These are phyloP conservation scores for Madurella mycetomatis DNA, from an alignment of 2,329 filamentous ascomycete genomes.

Conservation along the genomic window DNA sequence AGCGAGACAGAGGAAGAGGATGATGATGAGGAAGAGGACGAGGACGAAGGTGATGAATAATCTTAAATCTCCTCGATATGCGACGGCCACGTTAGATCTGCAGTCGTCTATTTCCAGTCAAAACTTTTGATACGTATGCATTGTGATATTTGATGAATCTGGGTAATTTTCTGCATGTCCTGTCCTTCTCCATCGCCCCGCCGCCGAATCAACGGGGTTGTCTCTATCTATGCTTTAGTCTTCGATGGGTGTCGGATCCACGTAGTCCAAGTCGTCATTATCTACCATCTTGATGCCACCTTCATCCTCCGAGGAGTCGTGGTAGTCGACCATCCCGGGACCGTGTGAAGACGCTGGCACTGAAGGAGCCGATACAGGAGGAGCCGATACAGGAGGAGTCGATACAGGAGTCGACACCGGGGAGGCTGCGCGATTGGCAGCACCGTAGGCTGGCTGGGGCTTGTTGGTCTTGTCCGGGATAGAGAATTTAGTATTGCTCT, in stretches of 20 bases:
- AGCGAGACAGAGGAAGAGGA: constrained; percentile 11
- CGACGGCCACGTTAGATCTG: background rate
- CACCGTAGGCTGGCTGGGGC: background rate
- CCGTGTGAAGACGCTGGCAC: constrained; percentile 9
- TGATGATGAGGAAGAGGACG: constrained; percentile 5
- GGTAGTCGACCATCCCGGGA: background rate
- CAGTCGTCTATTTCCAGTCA: no score
- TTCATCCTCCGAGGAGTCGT: constrained; percentile 10
- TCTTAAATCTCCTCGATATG: background rate
- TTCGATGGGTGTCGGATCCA: constrained; percentile 22
- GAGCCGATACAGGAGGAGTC: background rate
- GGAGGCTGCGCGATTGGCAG: background rate
- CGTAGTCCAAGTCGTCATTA: constrained; percentile 18
- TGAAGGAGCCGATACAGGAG: background rate
- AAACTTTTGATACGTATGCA: no score
- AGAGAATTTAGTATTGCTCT: background rate
- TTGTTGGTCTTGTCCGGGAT: background rate
- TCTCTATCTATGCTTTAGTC: background rate
- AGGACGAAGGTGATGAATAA: background rate
- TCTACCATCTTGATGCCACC: constrained; percentile 26
- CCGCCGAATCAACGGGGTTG: no score
- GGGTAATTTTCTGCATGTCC: no score
- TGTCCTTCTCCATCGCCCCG: background rate
- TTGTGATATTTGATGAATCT: no score
- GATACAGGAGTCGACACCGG: background rate